Conservation (phyloP, 129 eudicot species). For the Dittrichia graveolens region DNA sequence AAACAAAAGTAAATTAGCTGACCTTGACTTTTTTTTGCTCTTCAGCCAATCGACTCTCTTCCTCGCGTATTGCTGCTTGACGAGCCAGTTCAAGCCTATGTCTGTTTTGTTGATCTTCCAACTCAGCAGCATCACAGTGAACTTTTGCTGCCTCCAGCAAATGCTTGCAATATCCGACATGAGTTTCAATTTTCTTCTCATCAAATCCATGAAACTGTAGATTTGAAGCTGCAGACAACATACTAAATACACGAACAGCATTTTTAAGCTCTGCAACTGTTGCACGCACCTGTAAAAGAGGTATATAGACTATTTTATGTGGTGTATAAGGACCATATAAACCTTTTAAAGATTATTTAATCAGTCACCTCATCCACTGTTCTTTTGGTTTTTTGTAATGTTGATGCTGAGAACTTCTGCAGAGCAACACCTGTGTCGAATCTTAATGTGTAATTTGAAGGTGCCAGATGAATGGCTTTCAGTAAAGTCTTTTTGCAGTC, state of each 20-base stretch:
- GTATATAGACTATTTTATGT: neutral
- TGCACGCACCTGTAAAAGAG: slow-evolving; percentile 62
- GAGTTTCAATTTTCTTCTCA: slow-evolving; percentile 95
- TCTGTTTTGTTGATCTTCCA: slow-evolving; percentile 67
- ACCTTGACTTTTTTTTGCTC: slow-evolving; percentile 87
- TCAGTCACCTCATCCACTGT: slow-evolving; percentile 79
- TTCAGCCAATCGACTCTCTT: slow-evolving; percentile 80
- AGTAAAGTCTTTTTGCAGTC: slow-evolving; percentile 87
- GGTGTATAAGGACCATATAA: slow-evolving; percentile 1
- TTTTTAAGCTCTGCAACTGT: slow-evolving; percentile 86
- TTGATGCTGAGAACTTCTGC: slow-evolving; percentile 94
- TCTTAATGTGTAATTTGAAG: slow-evolving; percentile 88
- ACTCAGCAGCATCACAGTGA: slow-evolving; percentile 90
- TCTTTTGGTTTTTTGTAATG: slow-evolving; percentile 80
- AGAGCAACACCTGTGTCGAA: slow-evolving; percentile 88
- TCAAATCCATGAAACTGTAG: slow-evolving; percentile 88
- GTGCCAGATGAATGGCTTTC: slow-evolving; percentile 94
- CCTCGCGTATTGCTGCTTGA: slow-evolving; percentile 82
- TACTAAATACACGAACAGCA: slow-evolving; percentile 85
- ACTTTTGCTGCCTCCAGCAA: slow-evolving; percentile 88
- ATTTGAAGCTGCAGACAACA: slow-evolving; percentile 76
- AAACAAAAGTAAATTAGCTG: slow-evolving; percentile 15
- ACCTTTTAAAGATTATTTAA: slow-evolving; percentile 15
- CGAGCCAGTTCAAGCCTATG: slow-evolving; percentile 86
- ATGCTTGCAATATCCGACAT: slow-evolving; percentile 92